Conservation (phyloP, 257 asterid genomes). For the Solanum piurae region DNA sequence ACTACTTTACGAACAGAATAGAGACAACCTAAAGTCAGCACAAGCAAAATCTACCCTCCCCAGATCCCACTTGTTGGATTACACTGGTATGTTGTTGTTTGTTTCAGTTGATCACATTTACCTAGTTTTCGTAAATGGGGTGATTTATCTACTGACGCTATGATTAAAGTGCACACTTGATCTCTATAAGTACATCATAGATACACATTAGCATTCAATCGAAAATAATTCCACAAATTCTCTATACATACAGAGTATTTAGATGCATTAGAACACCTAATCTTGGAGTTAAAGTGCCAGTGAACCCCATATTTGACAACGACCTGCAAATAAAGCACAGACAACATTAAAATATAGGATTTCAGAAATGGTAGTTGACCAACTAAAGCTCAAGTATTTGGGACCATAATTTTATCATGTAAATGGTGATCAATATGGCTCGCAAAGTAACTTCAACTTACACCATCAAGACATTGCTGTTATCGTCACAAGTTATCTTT, state of each 20-base stretch:
- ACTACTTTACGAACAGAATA: not conserved
- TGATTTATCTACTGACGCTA: not conserved
- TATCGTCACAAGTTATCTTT: constrained; percentile 55
- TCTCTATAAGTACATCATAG: not conserved
- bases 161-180: not conserved
- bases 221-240: constrained; percentile 1
- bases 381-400: not conserved
- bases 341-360: not conserved
- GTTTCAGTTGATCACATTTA: not conserved
- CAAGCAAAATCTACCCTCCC: not conserved
- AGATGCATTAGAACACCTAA: constrained; percentile 54
- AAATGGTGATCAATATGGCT: not conserved
- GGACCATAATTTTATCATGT: not conserved
- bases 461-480: constrained; percentile 51
- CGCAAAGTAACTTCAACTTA: constrained; percentile 21
- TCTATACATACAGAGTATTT: constrained; percentile 57
- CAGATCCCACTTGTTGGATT: not conserved
- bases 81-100: not conserved
- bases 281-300: constrained; percentile 71
- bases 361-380: not conserved
- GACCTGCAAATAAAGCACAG: constrained; percentile 39
- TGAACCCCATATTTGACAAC: constrained; percentile 78
- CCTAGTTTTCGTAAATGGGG: not conserved
- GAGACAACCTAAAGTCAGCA: not conserved
- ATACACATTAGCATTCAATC: not conserved